Conservation (phyloP, 306 rosid species). For the Cucurbita argyrosperma region DNA sequence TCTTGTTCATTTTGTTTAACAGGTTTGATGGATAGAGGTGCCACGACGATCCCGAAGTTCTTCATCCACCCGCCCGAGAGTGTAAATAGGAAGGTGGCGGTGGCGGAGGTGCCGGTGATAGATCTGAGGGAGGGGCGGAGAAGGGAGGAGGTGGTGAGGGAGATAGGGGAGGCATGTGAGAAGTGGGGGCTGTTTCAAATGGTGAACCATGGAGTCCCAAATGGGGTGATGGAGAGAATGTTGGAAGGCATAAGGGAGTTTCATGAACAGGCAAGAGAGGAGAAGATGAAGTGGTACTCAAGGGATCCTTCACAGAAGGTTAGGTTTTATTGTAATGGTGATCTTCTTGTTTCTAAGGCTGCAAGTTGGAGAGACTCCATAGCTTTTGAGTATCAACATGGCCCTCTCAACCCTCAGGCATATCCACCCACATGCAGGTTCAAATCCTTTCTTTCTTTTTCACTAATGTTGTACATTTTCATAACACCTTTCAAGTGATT, state of each 20-base stretch:
- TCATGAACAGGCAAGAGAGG: conserved; percentile 51
- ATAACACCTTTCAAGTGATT: no score
- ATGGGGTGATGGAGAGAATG: conserved; percentile 28
- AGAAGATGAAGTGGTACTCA: conserved; percentile 60
- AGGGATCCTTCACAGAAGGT: conserved; percentile 36
- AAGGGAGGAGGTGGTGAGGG: conserved; percentile 19
- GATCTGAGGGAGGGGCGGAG: conserved; percentile 32
- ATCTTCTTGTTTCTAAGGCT: conserved; percentile 41
- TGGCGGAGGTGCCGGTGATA: conserved; percentile 36
- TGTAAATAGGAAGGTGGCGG: not conserved
- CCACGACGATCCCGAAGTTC: conserved; percentile 43
- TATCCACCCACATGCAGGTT: conserved; percentile 54
- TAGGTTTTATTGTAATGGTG: conserved; percentile 53
- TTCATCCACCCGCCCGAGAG: conserved; percentile 36
- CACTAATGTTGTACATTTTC: not conserved
- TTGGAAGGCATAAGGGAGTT: conserved; percentile 28
- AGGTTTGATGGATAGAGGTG: conserved; percentile 49
- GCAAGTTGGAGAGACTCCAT: conserved; percentile 86
- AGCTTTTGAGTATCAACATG: conserved; percentile 42
- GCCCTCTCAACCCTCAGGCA: conserved; percentile 33
- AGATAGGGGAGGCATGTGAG: conserved; percentile 40
- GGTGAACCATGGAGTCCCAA: conserved; percentile 57
- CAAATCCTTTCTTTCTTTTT: not conserved
- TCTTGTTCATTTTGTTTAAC: not conserved
- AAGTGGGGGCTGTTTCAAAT: conserved; percentile 75